These are phyloP conservation scores for Carex scoparia DNA, from an alignment of 176 grass and related monocot genomes.

Conservation along the genomic window DNA sequence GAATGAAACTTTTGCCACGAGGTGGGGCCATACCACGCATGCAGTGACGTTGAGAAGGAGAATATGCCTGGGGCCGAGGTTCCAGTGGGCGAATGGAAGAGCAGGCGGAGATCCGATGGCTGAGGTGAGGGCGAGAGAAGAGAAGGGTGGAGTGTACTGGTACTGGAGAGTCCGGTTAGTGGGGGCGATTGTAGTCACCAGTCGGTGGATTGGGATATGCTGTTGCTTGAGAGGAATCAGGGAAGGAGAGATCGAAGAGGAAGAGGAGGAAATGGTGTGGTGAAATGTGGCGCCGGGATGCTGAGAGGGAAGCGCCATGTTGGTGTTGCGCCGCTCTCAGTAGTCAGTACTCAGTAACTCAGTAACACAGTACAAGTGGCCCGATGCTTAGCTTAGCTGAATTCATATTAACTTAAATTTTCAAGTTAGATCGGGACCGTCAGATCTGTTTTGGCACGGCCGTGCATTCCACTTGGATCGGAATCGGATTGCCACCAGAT, in stretches of 20 bases:
- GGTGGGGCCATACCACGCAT: conserved; percentile 38
- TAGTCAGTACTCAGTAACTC: too few species aligned
- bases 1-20: neutral
- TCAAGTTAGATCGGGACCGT: too few species aligned
- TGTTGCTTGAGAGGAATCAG: neutral
- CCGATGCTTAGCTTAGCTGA: too few species aligned
- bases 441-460: too few species aligned
- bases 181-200: neutral
- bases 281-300: neutral
- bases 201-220: neutral
- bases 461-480: too few species aligned
- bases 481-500: too few species aligned
- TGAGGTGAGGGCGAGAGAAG: neutral
- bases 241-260: conserved; percentile 8
- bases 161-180: conserved; percentile 10
- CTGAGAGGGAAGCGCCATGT: conserved; percentile 7
- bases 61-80: conserved; percentile 33
- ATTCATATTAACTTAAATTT: too few species aligned
- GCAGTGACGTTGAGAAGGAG: conserved; percentile 38
- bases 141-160: neutral
- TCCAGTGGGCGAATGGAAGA: neutral
- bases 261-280: neutral
- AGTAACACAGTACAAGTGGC: too few species aligned
- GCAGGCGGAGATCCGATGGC: conserved; percentile 13
- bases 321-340: neutral